phyloP scores from a whole-genome alignment of 148 eudicot species.

The Persicaria tinctoria region DNA sequence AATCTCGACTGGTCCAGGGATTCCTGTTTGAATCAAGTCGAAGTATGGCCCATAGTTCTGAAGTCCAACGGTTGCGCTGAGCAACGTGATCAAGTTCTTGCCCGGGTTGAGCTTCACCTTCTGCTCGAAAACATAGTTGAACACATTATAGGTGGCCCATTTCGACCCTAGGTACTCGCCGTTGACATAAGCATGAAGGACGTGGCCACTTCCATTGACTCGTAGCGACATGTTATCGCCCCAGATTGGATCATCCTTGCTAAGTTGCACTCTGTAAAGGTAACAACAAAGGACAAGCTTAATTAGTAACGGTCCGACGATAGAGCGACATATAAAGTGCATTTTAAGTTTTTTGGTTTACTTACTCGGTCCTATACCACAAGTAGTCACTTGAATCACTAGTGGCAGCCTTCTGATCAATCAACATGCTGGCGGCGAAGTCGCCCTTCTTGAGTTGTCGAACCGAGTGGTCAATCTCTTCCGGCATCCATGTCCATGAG shows the following conservation, averaged over 20 bases:
- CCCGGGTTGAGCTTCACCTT: constrained; percentile 16
- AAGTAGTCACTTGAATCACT: constrained; percentile 54
- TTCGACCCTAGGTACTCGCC: constrained; percentile 26
- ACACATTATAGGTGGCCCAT: constrained; percentile 11
- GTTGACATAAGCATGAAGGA: constrained; percentile 23
- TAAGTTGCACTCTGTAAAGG: constrained; percentile 7
- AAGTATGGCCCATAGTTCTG: constrained; percentile 35
- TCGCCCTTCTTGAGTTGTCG: constrained; percentile 10
- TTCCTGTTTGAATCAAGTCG: constrained; percentile 22
- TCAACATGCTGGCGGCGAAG: constrained; percentile 29
- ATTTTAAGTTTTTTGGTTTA: not conserved
- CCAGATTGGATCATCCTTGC: constrained; percentile 16
- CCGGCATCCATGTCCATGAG: constrained; percentile 27
- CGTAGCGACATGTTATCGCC: constrained; percentile 15
- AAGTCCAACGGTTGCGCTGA: constrained; percentile 31
- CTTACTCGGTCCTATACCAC: constrained; percentile 62
- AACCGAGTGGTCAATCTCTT: constrained; percentile 24
- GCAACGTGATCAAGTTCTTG: constrained; percentile 24
- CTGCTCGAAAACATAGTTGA: constrained; percentile 7
- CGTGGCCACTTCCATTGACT: constrained; percentile 23
- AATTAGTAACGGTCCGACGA: not conserved
- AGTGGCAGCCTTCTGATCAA: constrained; percentile 59
- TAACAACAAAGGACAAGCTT: not conserved
- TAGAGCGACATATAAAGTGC: too few relatives aligned
- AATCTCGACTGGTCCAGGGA: constrained; percentile 25